Percentiles rank a stretch among this genome's conserved stretches.
Evolutionary conservation across 2,329 filamentous ascomycete species (phyloP).

Genomic region (Colletotrichum phormii): DNA sequence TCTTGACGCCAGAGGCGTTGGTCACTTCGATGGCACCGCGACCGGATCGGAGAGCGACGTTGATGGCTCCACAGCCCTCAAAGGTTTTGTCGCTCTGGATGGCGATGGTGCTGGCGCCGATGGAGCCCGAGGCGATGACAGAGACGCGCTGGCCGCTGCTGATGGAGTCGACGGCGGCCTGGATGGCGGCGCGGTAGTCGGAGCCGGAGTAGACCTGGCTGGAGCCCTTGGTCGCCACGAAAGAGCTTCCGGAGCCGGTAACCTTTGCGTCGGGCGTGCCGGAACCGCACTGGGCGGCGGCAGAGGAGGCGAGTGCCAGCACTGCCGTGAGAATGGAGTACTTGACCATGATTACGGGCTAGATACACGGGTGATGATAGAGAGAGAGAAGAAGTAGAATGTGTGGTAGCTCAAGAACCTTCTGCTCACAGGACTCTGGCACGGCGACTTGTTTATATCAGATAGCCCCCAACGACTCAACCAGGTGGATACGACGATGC

Average conservation of each 20-base stretch:
- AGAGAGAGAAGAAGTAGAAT: neutral
- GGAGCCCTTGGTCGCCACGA: constrained; percentile 56
- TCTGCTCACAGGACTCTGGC: neutral
- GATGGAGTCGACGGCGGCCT: constrained; percentile 64
- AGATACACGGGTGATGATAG: too few species aligned
- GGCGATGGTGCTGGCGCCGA: constrained; percentile 63
- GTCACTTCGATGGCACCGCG: constrained; percentile 66
- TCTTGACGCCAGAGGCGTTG: constrained; percentile 59
- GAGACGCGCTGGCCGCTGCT: constrained; percentile 63
- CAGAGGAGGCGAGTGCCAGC: constrained; percentile 53
- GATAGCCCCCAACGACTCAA: neutral
- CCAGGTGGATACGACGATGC: neutral
- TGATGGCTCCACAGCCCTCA: constrained; percentile 69
- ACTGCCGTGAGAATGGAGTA: constrained; percentile 45
- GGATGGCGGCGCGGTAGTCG: constrained; percentile 66
- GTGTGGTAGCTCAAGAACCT: neutral
- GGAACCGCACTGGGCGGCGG: constrained; percentile 59
- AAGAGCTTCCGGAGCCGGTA: constrained; percentile 58
- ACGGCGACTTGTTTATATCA: constrained; percentile 17
- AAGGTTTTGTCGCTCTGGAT: constrained; percentile 66
- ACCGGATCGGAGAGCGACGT: constrained; percentile 53
- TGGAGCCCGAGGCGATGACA: constrained; percentile 66
- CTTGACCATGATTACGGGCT: constrained; percentile 37
- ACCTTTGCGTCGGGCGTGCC: constrained; percentile 59
- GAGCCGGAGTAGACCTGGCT: constrained; percentile 62